A percentile compares a stretch with the other conserved stretches of the same genome.
phyloP scores from a whole-genome alignment of 1,139 yeast species.

The Taphrina communis region DNA sequence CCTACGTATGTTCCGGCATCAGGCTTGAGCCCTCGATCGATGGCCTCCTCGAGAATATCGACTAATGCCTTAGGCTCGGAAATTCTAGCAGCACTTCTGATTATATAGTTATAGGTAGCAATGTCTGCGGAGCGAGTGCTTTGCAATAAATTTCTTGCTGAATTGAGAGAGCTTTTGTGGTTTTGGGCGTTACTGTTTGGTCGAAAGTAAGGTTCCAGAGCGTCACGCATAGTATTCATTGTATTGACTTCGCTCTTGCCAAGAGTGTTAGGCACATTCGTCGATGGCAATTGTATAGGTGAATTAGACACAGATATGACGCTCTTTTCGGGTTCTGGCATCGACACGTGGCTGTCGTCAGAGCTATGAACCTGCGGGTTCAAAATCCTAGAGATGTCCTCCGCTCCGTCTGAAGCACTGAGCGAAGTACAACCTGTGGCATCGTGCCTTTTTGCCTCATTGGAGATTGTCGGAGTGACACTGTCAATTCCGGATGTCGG shows the following conservation, averaged over 20 bases:
- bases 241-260: not conserved
- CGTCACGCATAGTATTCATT: constrained; percentile 7
- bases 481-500: not conserved
- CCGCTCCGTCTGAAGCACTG: not conserved
- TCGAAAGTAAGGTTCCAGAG: constrained; percentile 4
- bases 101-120: constrained; percentile 14
- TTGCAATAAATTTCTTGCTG: constrained; percentile 2
- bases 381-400: too few species aligned
- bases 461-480: not conserved
- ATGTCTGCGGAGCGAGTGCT: constrained; percentile 1
- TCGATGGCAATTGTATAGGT: not conserved
- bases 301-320: not conserved
- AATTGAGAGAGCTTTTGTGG: not conserved
- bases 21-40: constrained; percentile 18
- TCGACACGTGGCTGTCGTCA: not conserved
- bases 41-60: constrained; percentile 13
- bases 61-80: constrained; percentile 5
- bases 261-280: not conserved
- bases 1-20: constrained; percentile 25
- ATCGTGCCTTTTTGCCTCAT: not conserved
- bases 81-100: constrained; percentile 20
- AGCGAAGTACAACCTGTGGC: not conserved
- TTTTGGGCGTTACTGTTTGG: not conserved
- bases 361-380: not conserved
- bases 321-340: not conserved